Percentiles rank a stretch among this genome's conserved stretches.
Conservation (phyloP, 2,329 filamentous ascomycete genomes). For the Penicillium sp. region DNA sequence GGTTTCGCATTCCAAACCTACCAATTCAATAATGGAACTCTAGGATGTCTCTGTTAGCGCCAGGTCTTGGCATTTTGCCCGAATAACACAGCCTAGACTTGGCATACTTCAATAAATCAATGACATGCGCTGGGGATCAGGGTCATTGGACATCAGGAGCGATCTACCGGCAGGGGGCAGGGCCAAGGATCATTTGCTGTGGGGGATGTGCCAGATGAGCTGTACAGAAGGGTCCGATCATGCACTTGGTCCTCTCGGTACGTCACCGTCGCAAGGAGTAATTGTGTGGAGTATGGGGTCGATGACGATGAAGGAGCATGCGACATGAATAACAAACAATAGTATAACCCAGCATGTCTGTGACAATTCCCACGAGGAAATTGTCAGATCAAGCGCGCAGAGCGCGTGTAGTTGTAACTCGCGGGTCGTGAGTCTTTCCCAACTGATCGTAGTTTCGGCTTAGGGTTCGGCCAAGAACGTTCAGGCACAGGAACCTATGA, state of each 20-base stretch:
- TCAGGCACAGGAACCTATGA: constrained; percentile 13
- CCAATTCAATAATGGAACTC: no score
- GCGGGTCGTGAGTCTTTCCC: neutral
- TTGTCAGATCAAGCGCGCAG: constrained; percentile 12
- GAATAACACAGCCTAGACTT: constrained; percentile 9
- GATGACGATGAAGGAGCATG: no score
- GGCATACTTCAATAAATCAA: constrained; percentile 8
- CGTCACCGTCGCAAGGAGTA: neutral
- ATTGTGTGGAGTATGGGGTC: no score
- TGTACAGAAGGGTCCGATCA: constrained; percentile 3
- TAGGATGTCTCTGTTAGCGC: no score
- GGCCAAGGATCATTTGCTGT: constrained; percentile 4
- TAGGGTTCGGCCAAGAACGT: constrained; percentile 5
- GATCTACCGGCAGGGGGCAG: constrained; percentile 9
- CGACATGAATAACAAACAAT: no score
- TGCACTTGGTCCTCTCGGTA: no score
- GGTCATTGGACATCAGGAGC: constrained; percentile 10
- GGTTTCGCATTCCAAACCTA: no score
- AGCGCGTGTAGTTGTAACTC: constrained; percentile 11
- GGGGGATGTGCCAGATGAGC: constrained; percentile 7
- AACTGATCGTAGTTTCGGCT: no score
- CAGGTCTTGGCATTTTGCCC: constrained; percentile 1
- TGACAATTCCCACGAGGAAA: neutral
- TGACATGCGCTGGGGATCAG: constrained; percentile 13
- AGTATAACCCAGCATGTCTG: no score